These are phyloP conservation scores for Bruguiera sexangula DNA, from an alignment of 345 rosid genomes.

Conservation along the genomic window DNA sequence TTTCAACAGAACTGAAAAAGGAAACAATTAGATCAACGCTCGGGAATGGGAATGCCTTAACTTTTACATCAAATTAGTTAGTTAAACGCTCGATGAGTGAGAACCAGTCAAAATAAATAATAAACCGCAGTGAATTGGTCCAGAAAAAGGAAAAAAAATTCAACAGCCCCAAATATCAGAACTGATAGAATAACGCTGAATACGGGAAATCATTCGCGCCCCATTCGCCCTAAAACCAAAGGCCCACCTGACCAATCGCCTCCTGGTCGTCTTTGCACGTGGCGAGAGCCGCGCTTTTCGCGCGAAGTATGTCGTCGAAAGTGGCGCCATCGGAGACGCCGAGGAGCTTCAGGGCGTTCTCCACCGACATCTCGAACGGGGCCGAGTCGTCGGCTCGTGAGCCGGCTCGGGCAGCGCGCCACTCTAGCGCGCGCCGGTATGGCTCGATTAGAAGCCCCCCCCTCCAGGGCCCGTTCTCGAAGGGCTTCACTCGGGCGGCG, in stretches of 20 bases:
- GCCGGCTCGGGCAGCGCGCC: constrained; percentile 44
- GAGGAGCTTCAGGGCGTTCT: constrained; percentile 87
- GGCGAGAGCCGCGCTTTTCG: constrained; percentile 75
- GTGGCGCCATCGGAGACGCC: constrained; percentile 86
- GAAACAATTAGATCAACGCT: too few species aligned
- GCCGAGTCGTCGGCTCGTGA: constrained; percentile 85
- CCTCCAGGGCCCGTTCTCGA: constrained; percentile 43
- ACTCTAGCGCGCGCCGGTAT: constrained; percentile 35
- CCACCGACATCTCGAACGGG: constrained; percentile 91
- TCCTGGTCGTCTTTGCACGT: constrained; percentile 72
- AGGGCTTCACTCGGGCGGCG: constrained; percentile 18
- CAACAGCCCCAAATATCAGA: neutral
- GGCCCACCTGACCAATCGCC: constrained; percentile 70
- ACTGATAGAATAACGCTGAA: neutral
- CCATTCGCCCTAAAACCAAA: neutral
- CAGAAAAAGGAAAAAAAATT: neutral
- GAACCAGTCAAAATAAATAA: too few species aligned
- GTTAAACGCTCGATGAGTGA: too few species aligned
- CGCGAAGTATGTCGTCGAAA: constrained; percentile 91
- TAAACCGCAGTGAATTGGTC: too few species aligned
- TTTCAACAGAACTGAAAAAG: too few species aligned
- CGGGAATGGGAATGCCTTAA: too few species aligned
- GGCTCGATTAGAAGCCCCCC: constrained; percentile 24
- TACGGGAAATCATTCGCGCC: neutral
- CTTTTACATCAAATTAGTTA: too few species aligned